These are phyloP conservation scores for Globisporangium canariense DNA, from an alignment of 352 stramenopile genomes.

Conservation along the genomic window DNA sequence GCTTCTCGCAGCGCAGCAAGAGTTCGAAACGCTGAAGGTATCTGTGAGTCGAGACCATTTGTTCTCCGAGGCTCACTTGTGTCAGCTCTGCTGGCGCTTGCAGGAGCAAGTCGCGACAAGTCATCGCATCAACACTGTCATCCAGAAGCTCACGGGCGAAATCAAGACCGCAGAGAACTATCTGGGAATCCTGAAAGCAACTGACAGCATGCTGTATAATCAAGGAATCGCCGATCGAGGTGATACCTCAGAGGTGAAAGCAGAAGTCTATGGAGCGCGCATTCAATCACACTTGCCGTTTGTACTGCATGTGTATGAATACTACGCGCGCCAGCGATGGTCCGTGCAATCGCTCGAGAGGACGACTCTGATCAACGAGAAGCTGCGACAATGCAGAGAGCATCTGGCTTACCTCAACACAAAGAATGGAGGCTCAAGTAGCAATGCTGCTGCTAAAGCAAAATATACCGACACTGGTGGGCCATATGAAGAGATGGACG, in stretches of 20 bases:
- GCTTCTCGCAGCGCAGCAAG: background rate
- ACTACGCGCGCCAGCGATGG: constrained; percentile 29
- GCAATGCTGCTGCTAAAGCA: background rate
- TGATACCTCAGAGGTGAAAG: background rate
- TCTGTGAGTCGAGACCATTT: constrained; percentile 22
- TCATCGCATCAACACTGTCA: constrained; percentile 19
- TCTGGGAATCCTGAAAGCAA: constrained; percentile 19
- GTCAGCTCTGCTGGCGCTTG: constrained; percentile 32
- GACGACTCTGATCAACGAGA: constrained; percentile 26
- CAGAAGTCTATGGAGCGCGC: constrained; percentile 6
- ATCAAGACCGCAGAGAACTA: constrained; percentile 21
- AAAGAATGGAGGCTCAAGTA: background rate
- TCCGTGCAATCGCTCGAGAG: constrained; percentile 20
- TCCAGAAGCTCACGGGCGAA: constrained; percentile 12
- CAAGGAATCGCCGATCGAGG: constrained; percentile 1
- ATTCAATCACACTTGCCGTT: constrained; percentile 11
- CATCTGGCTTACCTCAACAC: background rate
- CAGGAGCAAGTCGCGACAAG: constrained; percentile 27
- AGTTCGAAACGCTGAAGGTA: constrained; percentile 11
- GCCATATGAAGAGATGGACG: background rate
- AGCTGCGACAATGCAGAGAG: constrained; percentile 21
- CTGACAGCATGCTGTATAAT: constrained; percentile 22
- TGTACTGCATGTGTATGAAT: constrained; percentile 25
- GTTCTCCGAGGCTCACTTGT: constrained; percentile 20
- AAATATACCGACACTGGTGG: background rate